Evolutionary conservation across 2,329 filamentous ascomycete species (phyloP).

Genomic region (Cladosporium oxysporum): DNA sequence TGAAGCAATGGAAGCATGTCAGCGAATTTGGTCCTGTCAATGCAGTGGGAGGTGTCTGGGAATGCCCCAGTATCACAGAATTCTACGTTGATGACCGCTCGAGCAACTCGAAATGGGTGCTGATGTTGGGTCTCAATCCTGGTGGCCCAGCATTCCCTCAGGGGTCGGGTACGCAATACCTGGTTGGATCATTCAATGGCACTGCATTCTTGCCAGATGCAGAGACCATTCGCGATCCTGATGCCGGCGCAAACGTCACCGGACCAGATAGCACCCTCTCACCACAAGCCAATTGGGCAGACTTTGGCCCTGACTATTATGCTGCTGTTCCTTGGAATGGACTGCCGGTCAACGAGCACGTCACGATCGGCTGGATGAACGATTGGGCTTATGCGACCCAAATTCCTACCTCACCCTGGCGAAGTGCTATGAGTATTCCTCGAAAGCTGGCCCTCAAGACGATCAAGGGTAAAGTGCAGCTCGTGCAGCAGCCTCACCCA

Average conservation of each 20-base stretch:
- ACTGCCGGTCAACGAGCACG: background rate
- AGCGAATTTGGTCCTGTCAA: background rate
- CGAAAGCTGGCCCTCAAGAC: background rate
- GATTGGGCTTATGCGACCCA: background rate
- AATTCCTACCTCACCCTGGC: slow-evolving; percentile 5
- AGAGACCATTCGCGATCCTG: background rate
- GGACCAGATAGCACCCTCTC: background rate
- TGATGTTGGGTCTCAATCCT: slow-evolving; percentile 6
- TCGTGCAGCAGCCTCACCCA: background rate
- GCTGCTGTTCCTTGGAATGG: slow-evolving; percentile 7
- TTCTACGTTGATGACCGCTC: background rate
- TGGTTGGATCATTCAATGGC: background rate
- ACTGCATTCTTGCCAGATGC: background rate
- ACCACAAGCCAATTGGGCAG: background rate
- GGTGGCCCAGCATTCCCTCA: background rate
- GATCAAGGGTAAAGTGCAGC: background rate
- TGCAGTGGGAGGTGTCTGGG: background rate
- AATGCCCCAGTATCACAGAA: background rate
- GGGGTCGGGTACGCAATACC: background rate
- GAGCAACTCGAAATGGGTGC: background rate
- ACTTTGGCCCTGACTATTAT: background rate
- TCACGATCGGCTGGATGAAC: slow-evolving; percentile 2
- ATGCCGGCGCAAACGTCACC: background rate
- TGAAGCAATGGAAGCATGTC: background rate
- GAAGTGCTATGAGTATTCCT: slow-evolving; percentile 2